Evolutionary conservation across 495 filamentous ascomycete species (phyloP).

Genomic region (Pyrenopolyporus hunteri): DNA sequence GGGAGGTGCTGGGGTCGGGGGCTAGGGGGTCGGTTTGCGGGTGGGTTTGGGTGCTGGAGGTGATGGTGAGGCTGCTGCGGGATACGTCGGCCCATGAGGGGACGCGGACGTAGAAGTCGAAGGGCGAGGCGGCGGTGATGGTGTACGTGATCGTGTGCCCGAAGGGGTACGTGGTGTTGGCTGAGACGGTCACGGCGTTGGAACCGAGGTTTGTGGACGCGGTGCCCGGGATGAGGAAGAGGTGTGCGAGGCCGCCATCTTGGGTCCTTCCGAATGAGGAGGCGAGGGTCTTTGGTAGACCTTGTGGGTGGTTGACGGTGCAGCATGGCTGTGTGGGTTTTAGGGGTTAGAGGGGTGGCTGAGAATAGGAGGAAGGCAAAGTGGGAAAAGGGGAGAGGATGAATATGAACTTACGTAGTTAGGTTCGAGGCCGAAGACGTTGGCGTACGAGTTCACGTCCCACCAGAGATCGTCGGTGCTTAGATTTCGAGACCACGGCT

Average conservation of each 20-base stretch:
- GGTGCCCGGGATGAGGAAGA: conserved; percentile 46
- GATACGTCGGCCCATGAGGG: conserved; percentile 50
- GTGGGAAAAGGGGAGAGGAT: neutral
- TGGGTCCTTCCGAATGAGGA: conserved; percentile 38
- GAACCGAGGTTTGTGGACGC: conserved; percentile 26
- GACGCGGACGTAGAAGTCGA: conserved; percentile 58
- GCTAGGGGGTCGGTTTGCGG: conserved; percentile 39
- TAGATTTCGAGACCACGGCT: conserved; percentile 50
- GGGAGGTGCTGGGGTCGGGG: conserved; percentile 37
- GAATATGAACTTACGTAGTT: conserved; percentile 40
- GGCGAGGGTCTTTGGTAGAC: conserved; percentile 62
- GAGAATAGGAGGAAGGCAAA: neutral
- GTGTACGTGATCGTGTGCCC: conserved; percentile 53
- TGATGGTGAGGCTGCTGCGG: conserved; percentile 25
- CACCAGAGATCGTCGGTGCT: conserved; percentile 51
- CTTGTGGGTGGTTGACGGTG: conserved; percentile 68
- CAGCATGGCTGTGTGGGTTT: conserved; percentile 41
- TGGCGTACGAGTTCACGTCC: conserved; percentile 50
- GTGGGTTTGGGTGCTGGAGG: conserved; percentile 24
- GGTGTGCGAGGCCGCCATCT: conserved; percentile 49
- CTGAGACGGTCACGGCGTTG: conserved; percentile 9
- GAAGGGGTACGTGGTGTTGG: conserved; percentile 62
- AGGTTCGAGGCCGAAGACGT: conserved; percentile 54
- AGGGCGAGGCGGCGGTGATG: conserved; percentile 45
- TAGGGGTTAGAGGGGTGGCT: neutral